phyloP scores from a whole-genome alignment of 345 rosid genomes.

The Citrus australasica region DNA sequence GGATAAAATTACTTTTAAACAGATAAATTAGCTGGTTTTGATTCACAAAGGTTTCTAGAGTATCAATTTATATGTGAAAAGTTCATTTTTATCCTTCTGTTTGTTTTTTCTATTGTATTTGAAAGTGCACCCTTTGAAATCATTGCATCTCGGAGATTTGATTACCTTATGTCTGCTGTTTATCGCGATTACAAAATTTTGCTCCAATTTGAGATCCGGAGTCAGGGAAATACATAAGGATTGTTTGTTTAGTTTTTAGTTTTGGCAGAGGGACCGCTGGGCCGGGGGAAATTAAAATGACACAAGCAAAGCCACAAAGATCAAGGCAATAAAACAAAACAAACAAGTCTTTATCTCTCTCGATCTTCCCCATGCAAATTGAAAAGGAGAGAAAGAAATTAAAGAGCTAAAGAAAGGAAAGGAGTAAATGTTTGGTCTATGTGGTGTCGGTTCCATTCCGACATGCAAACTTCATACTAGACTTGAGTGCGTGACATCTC shows the following conservation, averaged over 20 bases:
- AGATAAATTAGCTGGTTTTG: too few relatives aligned
- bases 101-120: too few relatives aligned
- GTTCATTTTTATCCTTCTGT: too few relatives aligned
- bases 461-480: conserved; percentile 4
- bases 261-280: neutral
- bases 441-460: conserved; percentile 29
- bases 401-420: neutral
- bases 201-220: neutral
- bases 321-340: neutral
- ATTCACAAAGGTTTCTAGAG: too few relatives aligned
- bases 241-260: neutral
- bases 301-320: neutral
- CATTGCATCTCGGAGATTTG: too few relatives aligned
- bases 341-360: neutral
- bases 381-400: neutral
- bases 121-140: too few relatives aligned
- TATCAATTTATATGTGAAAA: too few relatives aligned
- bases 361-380: conserved; percentile 11
- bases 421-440: conserved; percentile 14
- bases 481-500: conserved; percentile 24
- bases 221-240: neutral
- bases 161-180: too few relatives aligned
- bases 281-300: neutral
- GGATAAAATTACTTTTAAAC: too few relatives aligned
- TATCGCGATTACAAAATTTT: neutral